Evolutionary conservation across 306 rosid species (phyloP), one percentile per base, ranked within the genome.

Genomic region (Trichosanthes truncata): DNA sequence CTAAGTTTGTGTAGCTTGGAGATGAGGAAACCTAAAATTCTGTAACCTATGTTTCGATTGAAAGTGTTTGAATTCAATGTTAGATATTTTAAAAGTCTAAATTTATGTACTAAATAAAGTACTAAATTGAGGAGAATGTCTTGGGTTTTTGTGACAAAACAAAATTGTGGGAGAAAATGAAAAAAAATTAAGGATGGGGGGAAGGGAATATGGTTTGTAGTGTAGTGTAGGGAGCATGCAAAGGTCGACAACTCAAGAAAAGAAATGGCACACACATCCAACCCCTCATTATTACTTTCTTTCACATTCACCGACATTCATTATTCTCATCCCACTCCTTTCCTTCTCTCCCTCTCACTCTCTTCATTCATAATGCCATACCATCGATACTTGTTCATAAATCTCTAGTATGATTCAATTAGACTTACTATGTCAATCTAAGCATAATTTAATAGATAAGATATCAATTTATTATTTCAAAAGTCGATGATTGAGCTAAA

Each of bases 251-350:
- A 73, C 59, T 48, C 69, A 77, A 55, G 40, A 57, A 57, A 21
- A 43, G 35, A 21, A 69, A 73, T 72, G 57, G 56, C 57, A 46
- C 55, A 35, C 51, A 55, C 51, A 55, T 78, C 66, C 66, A 25
- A 62, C 74, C 73, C 31, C 5, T 49, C 55, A 78, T 85, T 77
- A 52, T 69, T 38, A 17, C 77, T 73, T 26, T 73, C 53, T 73
- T 48, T 26, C 60, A 73, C 77, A 73, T 73, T 48, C 77, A 73
- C 57, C 77, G 59, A 73, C 77, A 73, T 73, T 73, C 59, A 73
- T 73, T 72, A 45, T 72, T 72, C 77, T 17, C 53, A 9, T 4
- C 68, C 57, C 67, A 31, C 67, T 36, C 56, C 7, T 31, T 6
- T 72, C 55, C 45, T 29, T 29, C 36, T 9, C n/a, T n/a, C n/a